phyloP scores from a whole-genome alignment of 1,139 yeast species.

The Scheffersomyces parashehatae region DNA sequence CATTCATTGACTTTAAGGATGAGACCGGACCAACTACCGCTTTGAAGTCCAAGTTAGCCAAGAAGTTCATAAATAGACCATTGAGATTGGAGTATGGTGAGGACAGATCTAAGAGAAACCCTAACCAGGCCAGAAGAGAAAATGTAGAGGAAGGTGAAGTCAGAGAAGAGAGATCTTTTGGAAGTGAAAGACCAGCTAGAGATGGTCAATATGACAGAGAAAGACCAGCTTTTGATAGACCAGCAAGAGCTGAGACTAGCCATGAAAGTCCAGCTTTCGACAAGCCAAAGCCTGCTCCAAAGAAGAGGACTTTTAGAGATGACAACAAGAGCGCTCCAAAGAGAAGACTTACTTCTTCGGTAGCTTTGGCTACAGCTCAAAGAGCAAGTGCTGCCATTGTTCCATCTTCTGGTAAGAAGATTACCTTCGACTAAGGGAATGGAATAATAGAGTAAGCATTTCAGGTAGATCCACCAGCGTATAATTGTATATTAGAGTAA shows the following conservation, averaged over 20 bases:
- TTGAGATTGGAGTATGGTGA: constrained; percentile 92
- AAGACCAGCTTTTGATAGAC: constrained; percentile 7
- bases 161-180: constrained; percentile 6
- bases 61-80: constrained; percentile 68
- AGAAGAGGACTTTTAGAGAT: constrained; percentile 19
- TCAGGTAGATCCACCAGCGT: not conserved
- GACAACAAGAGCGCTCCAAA: constrained; percentile 13
- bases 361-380: constrained; percentile 86
- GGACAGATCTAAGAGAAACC: constrained; percentile 82
- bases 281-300: constrained; percentile 10
- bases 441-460: not conserved
- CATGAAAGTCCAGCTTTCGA: constrained; percentile 5
- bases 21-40: constrained; percentile 84
- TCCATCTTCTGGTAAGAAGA: constrained; percentile 86
- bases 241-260: constrained; percentile 1
- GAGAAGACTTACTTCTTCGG: constrained; percentile 72
- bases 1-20: constrained; percentile 83
- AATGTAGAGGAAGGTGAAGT: constrained; percentile 24
- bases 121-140: constrained; percentile 34
- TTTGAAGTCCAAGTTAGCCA: constrained; percentile 68
- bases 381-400: constrained; percentile 91
- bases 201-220: constrained; percentile 3
- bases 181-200: constrained; percentile 14
- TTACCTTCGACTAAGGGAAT: constrained; percentile 51
- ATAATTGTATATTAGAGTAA: no score